These are phyloP conservation scores for Solanum ossicruentum DNA, from an alignment of 257 asterid species.

Conservation along the genomic window DNA sequence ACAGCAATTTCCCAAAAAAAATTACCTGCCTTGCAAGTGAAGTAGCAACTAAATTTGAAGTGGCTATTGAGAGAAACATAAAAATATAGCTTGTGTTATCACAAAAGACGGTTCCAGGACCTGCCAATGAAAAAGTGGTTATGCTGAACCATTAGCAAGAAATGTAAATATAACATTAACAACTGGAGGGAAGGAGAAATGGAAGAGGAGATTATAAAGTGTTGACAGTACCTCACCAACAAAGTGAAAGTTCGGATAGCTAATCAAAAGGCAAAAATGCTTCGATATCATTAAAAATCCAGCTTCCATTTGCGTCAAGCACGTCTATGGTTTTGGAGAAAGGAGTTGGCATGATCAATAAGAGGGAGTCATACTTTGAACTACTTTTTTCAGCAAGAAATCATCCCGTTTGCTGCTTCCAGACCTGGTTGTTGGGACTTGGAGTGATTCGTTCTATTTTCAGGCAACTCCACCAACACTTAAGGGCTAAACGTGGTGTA, in stretches of 20 bases:
- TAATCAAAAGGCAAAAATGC: no score
- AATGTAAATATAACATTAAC: background rate
- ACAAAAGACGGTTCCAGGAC: conserved; percentile 87
- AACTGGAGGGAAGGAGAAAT: background rate
- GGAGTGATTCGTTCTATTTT: no score
- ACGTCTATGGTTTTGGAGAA: no score
- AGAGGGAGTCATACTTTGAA: no score
- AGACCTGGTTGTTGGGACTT: no score
- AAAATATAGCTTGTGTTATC: conserved; percentile 72
- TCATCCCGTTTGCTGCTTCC: no score
- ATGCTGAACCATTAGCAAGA: background rate
- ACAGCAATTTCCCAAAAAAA: background rate
- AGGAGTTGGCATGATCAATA: no score
- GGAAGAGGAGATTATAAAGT: background rate
- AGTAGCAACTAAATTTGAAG: conserved; percentile 92
- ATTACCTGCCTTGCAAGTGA: conserved; percentile 73
- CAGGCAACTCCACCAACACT: no score
- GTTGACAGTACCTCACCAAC: background rate
- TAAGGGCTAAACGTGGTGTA: no score
- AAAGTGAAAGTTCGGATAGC: background rate
- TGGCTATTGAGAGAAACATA: conserved; percentile 94
- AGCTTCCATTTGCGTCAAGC: no score
- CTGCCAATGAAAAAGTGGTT: conserved; percentile 28
- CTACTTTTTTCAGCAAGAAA: no score
- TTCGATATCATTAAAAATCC: no score